Conservation (phyloP, 805 yeast species). For the Wilhelminamyces savonicus region DNA sequence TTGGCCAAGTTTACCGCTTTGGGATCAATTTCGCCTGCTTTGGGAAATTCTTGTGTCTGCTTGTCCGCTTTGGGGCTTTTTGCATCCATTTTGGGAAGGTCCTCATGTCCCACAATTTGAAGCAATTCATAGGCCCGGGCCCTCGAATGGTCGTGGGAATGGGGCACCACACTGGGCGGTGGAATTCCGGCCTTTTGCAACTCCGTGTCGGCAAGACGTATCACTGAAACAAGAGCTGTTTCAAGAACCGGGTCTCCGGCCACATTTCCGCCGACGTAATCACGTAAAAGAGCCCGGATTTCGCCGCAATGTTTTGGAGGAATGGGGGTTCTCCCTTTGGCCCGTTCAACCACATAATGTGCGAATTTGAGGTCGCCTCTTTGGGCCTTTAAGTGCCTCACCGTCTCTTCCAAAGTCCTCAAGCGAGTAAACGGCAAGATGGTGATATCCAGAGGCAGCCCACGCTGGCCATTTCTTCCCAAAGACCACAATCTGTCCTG, state of each 20-base stretch:
- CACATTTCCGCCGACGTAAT: conserved; percentile 51
- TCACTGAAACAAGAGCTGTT: conserved; percentile 36
- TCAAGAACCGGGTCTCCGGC: conserved; percentile 39
- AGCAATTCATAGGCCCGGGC: conserved; percentile 50
- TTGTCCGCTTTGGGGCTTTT: too few species aligned
- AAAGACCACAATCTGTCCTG: conserved; percentile 44
- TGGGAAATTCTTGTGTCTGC: too few species aligned
- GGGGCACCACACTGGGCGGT: conserved; percentile 2
- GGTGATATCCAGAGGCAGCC: conserved; percentile 27
- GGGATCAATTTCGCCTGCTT: too few species aligned
- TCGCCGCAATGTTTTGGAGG: not conserved
- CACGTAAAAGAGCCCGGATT: conserved; percentile 31
- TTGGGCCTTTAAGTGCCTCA: conserved; percentile 14
- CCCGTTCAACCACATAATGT: conserved; percentile 8
- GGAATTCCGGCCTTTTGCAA: conserved; percentile 1
- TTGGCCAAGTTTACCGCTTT: too few species aligned
- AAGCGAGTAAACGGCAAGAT: conserved; percentile 21
- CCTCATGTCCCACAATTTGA: too few species aligned
- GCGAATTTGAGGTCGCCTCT: conserved; percentile 15
- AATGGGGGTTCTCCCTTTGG: conserved; percentile 1
- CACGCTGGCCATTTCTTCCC: conserved; percentile 18
- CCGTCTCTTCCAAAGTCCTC: conserved; percentile 6
- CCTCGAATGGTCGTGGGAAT: conserved; percentile 41
- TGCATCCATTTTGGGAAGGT: too few species aligned
- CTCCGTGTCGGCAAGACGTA: conserved; percentile 20